Conservation (phyloP, 2,329 filamentous ascomycete genomes). For the Phialophora tarda region DNA sequence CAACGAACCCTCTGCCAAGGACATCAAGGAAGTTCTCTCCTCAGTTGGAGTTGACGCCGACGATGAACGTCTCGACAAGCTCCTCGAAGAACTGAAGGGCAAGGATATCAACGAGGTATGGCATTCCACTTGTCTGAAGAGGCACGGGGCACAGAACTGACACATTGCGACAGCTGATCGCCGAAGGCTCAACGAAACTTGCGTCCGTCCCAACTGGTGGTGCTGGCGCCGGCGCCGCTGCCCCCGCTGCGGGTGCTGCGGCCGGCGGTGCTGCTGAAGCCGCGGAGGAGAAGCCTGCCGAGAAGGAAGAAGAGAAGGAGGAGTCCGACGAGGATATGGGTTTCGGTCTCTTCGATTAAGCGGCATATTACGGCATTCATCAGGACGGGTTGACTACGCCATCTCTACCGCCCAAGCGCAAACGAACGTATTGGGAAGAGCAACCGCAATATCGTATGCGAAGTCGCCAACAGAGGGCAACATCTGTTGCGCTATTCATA, state of each 20-base stretch:
- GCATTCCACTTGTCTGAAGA: background rate
- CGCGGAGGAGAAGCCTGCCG: slow-evolving; percentile 92
- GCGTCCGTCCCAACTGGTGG: slow-evolving; percentile 96
- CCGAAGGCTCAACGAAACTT: slow-evolving; percentile 88
- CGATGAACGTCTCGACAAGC: slow-evolving; percentile 86
- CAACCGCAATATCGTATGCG: background rate
- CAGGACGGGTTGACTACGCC: background rate
- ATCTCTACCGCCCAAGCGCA: background rate
- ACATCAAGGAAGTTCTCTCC: slow-evolving; percentile 87
- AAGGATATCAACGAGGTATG: slow-evolving; percentile 83
- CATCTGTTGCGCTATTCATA: background rate
- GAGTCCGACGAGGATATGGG: slow-evolving; percentile 78
- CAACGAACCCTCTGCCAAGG: slow-evolving; percentile 79
- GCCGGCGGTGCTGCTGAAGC: slow-evolving; percentile 78
- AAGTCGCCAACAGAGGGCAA: background rate
- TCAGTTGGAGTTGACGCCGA: slow-evolving; percentile 93
- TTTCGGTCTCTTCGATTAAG: slow-evolving; percentile 71
- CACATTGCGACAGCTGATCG: slow-evolving; percentile 73
- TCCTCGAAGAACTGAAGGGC: slow-evolving; percentile 75
- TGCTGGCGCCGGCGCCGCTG: slow-evolving; percentile 68
- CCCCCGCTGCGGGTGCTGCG: slow-evolving; percentile 63
- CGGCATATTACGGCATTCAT: slow-evolving; percentile 23
- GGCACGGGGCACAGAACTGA: slow-evolving; percentile 38
- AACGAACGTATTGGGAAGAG: background rate
- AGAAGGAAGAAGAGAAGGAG: slow-evolving; percentile 84